Evolutionary conservation across 495 filamentous ascomycete species (phyloP), one percentile per base, ranked within the genome.

Genomic region (Hapsidospora chrysogenum): DNA sequence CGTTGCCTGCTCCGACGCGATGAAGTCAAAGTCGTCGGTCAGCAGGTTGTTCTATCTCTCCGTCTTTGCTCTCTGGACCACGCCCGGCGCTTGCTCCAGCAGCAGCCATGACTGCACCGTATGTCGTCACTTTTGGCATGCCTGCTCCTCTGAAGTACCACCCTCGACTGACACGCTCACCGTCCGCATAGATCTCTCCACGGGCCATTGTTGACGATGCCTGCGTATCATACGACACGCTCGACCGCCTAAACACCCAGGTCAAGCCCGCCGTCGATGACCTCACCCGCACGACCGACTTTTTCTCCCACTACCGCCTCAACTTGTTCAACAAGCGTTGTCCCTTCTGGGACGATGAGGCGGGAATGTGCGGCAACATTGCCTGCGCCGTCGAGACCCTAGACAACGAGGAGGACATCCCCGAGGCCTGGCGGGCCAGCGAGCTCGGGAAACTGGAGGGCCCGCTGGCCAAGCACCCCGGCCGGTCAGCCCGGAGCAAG

Each of bases 321-420:
- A 95, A 95, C 54, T 72, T 97, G n/a, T 97, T 82, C 52, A 78
- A 92, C 48, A 89, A 86, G 57, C 74, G 70, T 60, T 97, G 89
- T 53, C 89, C 89, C 0, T 96, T 96, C 51, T 96, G 89, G 89
- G 71, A 71, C 45, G 89, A 97, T 50, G 74, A 84, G 32, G 81
- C 78, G 61, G 80, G 80, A 54, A 85, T 94, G 70, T 97, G 89
- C 54, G 89, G 86, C 33, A 97, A 97, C 55, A 87, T 93, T 39
- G 89, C 87, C 6, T 97, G 89, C 50, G 79, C 87, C 18, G 89
- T 97, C n/a, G 84, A 87, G 50, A 97, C 89, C 9, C 68, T 96
- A 41, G 89, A 95, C 31, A 82, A 87, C 40, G 85, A 96, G 57
- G 78, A 89, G 35, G 85, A 95, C 41, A 85, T 97, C 35, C 89